Base-by-base conservation (phyloP, 2,329 filamentous ascomycete species). In the Cladosporium halotolerans region DNA sequence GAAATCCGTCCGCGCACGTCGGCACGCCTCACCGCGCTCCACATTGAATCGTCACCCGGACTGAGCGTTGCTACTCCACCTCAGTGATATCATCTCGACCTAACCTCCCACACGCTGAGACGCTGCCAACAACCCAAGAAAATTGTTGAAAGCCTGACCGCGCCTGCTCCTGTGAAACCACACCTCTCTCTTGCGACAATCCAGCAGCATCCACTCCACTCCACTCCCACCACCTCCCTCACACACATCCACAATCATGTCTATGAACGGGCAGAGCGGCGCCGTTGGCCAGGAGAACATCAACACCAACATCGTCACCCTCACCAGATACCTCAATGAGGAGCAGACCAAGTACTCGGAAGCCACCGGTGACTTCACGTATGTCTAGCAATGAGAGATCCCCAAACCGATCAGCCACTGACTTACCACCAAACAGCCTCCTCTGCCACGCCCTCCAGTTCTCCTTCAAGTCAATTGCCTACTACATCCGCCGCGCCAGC, bases 401-500 rank as follows among this genome's bases (percentile, higher is more conserved):
- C 16, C n/a, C 8, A 7, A 44, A 38, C 16, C 16, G 16, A 18
- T 19, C 44, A 31, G 43, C 53, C 28, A 49, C 61, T 66, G 51
- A 65, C 57, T 23, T 36, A 19, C 2, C 23, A 28, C 55, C 3
- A 36, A 38, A 39, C 66, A 96, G 91, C 66, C 82, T 99, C 50
- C 83, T 99, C 56, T 96, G 90, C 80, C 93, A 99, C 72, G 91
- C 93, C 56, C 87, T 99, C 55, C 93, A 97, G 74, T 99, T 97
- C 79, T 92, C 93, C 60, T 99, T 99, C 86, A 99, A 99, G 79
- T 95, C 89, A 62, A 99, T 99, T 72, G 89, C 93, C 65, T 96
- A 97, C 80, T 99, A 96, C 79, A 99, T 99, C 73, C 91, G 92
- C 66, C 86, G 93, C 72, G 90, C 92, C 34, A 92, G 89, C 19